A percentile compares a stretch with the other conserved stretches of the same genome.
phyloP scores from a whole-genome alignment of 2,329 filamentous ascomycete genomes.

The Neonectria sp. region DNA sequence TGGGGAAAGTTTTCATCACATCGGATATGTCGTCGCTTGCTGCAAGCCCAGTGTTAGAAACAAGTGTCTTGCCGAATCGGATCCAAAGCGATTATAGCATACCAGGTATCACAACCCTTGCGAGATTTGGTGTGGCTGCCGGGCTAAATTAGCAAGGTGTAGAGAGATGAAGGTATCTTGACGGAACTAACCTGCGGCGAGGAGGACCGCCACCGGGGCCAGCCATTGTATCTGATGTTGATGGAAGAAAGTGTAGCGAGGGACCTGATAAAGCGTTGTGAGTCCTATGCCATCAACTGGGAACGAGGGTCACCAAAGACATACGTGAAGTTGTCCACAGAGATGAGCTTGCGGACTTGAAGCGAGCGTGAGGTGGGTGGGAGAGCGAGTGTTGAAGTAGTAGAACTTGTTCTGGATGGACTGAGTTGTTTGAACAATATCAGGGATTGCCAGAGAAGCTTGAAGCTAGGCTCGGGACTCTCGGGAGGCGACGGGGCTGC shows the following conservation, averaged over 20 bases:
- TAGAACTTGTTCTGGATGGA: slow-evolving; percentile 33
- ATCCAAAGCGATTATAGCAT: slow-evolving; percentile 46
- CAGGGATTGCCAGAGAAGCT: slow-evolving; percentile 29
- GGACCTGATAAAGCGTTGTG: slow-evolving; percentile 39
- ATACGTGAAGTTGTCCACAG: slow-evolving; percentile 52
- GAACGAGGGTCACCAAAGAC: slow-evolving; percentile 30
- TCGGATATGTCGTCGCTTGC: slow-evolving; percentile 95
- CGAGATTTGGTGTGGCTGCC: slow-evolving; percentile 96
- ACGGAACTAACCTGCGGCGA: slow-evolving; percentile 70
- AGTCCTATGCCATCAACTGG: slow-evolving; percentile 26
- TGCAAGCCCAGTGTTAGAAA: slow-evolving; percentile 46
- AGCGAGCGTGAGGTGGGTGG: slow-evolving; percentile 56
- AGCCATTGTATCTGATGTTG: slow-evolving; percentile 75
- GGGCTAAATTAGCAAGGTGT: slow-evolving; percentile 39
- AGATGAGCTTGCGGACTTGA: slow-evolving; percentile 50
- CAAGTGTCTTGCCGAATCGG: background rate
- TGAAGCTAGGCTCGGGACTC: slow-evolving; percentile 35
- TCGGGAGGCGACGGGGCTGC: slow-evolving; percentile 32
- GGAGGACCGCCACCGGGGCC: slow-evolving; percentile 96
- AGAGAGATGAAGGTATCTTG: slow-evolving; percentile 19
- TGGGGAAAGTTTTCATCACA: slow-evolving; percentile 99
- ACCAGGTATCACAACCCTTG: slow-evolving; percentile 97
- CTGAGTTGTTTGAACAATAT: slow-evolving; percentile 33
- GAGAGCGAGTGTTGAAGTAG: slow-evolving; percentile 35
- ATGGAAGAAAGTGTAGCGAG: slow-evolving; percentile 54